These are phyloP conservation scores for Avena insularis DNA, from an alignment of 176 grass and related monocot species.

Conservation along the genomic window DNA sequence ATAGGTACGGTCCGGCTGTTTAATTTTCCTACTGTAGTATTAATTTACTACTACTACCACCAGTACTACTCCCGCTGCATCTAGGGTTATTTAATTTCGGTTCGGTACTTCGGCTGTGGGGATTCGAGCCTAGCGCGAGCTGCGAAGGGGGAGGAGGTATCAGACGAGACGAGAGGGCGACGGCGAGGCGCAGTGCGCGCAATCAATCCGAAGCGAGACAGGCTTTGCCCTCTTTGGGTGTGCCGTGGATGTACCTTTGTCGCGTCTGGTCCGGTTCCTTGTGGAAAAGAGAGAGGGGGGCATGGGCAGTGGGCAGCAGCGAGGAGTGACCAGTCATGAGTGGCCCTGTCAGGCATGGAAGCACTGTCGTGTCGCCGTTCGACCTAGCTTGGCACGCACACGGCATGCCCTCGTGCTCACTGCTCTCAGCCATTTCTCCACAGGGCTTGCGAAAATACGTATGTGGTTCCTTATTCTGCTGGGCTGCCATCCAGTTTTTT, in stretches of 20 bases:
- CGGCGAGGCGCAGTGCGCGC: conserved; percentile 25
- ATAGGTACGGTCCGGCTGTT: not conserved
- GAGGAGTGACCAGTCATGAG: not conserved
- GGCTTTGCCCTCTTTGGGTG: conserved; percentile 45
- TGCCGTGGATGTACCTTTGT: conserved; percentile 48
- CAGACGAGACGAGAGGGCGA: not conserved
- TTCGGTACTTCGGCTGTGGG: conserved; percentile 20
- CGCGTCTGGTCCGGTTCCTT: conserved; percentile 40
- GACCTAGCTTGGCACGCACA: conserved; percentile 24
- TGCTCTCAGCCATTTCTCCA: not conserved
- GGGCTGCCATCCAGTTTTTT: not conserved
- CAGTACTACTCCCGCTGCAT: not conserved
- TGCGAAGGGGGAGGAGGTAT: not conserved
- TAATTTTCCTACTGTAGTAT: not conserved
- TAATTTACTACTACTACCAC: not conserved
- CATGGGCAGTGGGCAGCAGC: conserved; percentile 29
- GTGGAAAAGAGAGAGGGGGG: not conserved
- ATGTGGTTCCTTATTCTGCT: not conserved
- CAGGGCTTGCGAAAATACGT: not conserved
- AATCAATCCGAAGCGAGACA: conserved; percentile 46
- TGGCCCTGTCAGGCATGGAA: conserved; percentile 46
- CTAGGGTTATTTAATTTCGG: not conserved
- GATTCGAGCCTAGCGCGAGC: conserved; percentile 37
- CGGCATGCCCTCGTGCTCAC: conserved; percentile 36
- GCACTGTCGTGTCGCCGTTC: conserved; percentile 38